These are phyloP conservation scores for Linanthus parryae DNA, from an alignment of 148 eudicot genomes.

Conservation along the genomic window DNA sequence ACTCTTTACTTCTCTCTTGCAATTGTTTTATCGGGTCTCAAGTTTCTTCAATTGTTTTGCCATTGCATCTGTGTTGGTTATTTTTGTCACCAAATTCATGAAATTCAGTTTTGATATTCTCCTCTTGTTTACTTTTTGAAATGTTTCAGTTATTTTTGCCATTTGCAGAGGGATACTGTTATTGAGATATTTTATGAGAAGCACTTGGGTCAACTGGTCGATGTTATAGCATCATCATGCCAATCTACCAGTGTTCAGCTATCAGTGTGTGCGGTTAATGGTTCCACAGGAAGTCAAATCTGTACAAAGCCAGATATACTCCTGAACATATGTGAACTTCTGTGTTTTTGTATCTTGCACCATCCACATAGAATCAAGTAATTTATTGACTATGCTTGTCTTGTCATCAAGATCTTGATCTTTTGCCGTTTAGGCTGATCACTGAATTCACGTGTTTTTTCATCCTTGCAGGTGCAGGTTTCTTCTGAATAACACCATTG, in stretches of 20 bases:
- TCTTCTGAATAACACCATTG: conserved; percentile 59
- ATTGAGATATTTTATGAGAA: conserved; percentile 79
- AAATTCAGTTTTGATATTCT: background rate
- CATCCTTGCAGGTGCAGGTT: conserved; percentile 61
- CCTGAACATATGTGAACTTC: conserved; percentile 64
- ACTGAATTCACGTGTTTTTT: conserved; percentile 1
- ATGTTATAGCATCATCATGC: conserved; percentile 67
- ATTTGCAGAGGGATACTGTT: conserved; percentile 68
- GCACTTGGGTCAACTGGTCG: conserved; percentile 77
- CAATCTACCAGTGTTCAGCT: conserved; percentile 23
- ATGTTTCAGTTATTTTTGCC: background rate
- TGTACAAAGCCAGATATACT: conserved; percentile 72
- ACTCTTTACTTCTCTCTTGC: no score
- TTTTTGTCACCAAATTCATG: no score
- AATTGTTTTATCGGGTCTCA: no score
- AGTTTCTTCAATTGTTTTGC: no score
- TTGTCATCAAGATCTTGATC: conserved; percentile 3
- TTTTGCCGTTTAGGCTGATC: background rate
- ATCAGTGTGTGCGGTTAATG: conserved; percentile 20
- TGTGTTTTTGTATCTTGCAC: conserved; percentile 84
- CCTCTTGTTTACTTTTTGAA: background rate
- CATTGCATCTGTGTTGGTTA: no score
- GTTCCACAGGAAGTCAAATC: conserved; percentile 21
- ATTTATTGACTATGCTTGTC: conserved; percentile 9
- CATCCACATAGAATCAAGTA: conserved; percentile 86